phyloP scores from a whole-genome alignment of 2,329 filamentous ascomycete genomes.

The Phialophora chinensis region DNA sequence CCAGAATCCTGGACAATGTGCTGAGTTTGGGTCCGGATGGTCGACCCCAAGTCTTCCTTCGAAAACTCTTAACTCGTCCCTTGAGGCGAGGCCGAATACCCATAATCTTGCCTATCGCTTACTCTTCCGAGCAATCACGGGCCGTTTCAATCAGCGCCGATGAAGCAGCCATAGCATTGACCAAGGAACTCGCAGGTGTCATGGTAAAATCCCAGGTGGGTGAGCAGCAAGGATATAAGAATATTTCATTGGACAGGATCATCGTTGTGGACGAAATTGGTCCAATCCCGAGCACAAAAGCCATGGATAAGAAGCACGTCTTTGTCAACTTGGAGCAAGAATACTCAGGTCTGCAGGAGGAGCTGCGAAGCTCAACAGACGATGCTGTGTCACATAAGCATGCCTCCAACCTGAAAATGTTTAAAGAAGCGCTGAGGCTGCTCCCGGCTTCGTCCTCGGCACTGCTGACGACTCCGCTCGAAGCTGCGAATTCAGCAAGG shows the following conservation, averaged over 20 bases:
- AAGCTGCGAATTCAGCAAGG: constrained; percentile 70
- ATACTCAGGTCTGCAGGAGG: constrained; percentile 69
- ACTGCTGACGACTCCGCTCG: constrained; percentile 82
- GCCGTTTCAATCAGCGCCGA: constrained; percentile 59
- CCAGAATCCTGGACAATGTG: constrained; percentile 69
- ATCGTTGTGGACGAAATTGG: constrained; percentile 88
- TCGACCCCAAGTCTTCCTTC: constrained; percentile 47
- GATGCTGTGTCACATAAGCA: constrained; percentile 37
- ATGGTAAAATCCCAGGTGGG: constrained; percentile 54
- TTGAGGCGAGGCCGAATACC: constrained; percentile 72
- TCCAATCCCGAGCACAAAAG: constrained; percentile 67
- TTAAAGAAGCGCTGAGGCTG: constrained; percentile 72
- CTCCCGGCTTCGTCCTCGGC: constrained; percentile 85
- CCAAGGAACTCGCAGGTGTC: constrained; percentile 74
- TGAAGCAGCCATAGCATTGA: constrained; percentile 76
- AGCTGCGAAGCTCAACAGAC: constrained; percentile 56
- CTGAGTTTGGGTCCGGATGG: constrained; percentile 50
- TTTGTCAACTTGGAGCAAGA: constrained; percentile 96
- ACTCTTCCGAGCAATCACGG: constrained; percentile 58
- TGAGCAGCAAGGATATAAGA: constrained; percentile 54
- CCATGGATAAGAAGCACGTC: constrained; percentile 66
- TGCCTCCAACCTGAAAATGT: constrained; percentile 62
- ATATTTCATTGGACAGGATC: constrained; percentile 76
- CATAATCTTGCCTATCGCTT: constrained; percentile 70
- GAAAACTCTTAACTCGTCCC: constrained; percentile 66